A percentile compares a stretch with the other conserved stretches of the same genome.
phyloP scores from a whole-genome alignment of 1,284 basidiomycete species.

The Neolentinus lepideus region DNA sequence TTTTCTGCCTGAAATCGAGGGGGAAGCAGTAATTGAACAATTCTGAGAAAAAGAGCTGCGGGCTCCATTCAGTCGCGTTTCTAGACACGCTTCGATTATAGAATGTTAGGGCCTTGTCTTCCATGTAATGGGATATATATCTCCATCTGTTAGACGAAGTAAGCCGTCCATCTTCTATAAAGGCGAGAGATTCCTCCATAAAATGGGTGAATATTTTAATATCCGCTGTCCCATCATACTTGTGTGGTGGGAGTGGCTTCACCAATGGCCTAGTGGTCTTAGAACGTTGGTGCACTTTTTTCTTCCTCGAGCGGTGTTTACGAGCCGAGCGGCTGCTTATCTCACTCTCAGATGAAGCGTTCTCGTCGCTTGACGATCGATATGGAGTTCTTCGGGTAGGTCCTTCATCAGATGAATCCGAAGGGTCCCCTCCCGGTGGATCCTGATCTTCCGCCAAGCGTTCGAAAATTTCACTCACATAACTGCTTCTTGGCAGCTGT shows the following conservation, averaged over 20 bases:
- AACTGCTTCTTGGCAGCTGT: too few species aligned
- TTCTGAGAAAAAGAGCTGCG: constrained; percentile 23
- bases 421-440: too few species aligned
- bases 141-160: not conserved
- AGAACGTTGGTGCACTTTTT: too few species aligned
- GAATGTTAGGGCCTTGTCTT: not conserved
- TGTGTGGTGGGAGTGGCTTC: not conserved
- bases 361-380: too few species aligned
- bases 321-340: too few species aligned
- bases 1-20: constrained; percentile 21
- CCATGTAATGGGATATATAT: not conserved
- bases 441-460: too few species aligned
- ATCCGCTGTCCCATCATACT: not conserved
- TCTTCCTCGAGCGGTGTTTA: too few species aligned
- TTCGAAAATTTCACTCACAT: too few species aligned
- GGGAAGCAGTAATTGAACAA: constrained; percentile 40
- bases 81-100: constrained; percentile 14
- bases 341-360: too few species aligned
- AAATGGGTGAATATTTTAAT: not conserved
- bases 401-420: too few species aligned
- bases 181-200: not conserved
- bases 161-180: not conserved
- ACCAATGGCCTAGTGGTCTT: not conserved
- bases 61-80: constrained; percentile 14
- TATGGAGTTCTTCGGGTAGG: too few species aligned